Evolutionary conservation across 768 basidiomycete species (phyloP), one percentile per base, ranked within the genome.

Genomic region (Amyloporia xantha): DNA sequence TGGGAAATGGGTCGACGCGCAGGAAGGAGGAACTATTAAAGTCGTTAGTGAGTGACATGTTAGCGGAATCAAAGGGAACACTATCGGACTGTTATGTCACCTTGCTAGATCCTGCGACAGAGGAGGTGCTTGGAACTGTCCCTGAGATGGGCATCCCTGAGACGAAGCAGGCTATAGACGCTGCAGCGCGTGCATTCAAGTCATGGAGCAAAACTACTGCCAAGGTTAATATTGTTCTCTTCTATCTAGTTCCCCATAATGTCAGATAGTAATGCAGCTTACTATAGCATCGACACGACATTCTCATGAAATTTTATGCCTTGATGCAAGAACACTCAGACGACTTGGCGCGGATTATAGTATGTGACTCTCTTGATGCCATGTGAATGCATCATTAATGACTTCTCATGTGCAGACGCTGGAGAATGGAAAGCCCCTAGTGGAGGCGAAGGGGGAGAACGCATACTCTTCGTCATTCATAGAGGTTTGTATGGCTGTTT

Each of bases 401-500:
- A 19, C 7, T 45, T 17, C 24, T 52, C 7, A 42, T 9, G 35
- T 2, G 33, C 64, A 91, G 90, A 94, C 91, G 5, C 68, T 93
- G 51, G 96, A 99, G 71, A 99, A 99, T 60, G 96, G 96, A 28
- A 99, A 98, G 70, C 77, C 92, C 6, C 69, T 96, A 38, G 69
- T 72, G 0, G 93, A 97, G 56, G 88, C 79, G 28, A 86, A 88
- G n/a, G n/a, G 86, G 21, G 95, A 99, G 69, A 84, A 83, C 56
- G 60, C 71, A 0, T 99, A 99, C 59, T 86, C 86, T 55, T 81
- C 90, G 23, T 89, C 88, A 20, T 91, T 87, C 66, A 51, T 93
- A 30, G 90, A 90, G 77, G 86, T 84, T 52, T 51, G 76, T 55
- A 47, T 17, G 26, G 4, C 11, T 63, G n/a, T n/a, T n/a, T n/a